phyloP scores from a whole-genome alignment of 1,284 basidiomycete species.

The Ustilago trichophora region DNA sequence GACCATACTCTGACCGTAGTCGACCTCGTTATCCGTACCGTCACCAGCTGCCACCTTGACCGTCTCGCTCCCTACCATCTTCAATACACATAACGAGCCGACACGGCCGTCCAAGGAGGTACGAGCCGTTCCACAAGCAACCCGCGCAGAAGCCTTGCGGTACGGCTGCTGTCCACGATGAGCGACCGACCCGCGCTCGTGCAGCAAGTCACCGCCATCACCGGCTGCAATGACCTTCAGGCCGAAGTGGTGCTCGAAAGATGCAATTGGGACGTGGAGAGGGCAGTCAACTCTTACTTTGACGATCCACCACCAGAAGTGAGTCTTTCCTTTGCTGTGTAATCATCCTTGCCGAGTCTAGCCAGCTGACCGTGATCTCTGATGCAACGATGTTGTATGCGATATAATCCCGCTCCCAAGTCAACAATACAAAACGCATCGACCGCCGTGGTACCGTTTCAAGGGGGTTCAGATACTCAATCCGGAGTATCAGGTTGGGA shows the following conservation, averaged over 20 bases:
- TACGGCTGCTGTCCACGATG: conserved; percentile 7
- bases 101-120: too few relatives aligned
- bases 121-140: not conserved
- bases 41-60: too few relatives aligned
- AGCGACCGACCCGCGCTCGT: conserved; percentile 15
- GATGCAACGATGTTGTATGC: too few relatives aligned
- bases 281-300: conserved; percentile 41
- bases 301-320: conserved; percentile 46
- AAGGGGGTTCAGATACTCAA: not conserved
- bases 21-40: not conserved
- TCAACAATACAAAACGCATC: conserved; percentile 11
- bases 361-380: not conserved
- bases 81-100: not conserved
- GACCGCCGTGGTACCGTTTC: conserved; percentile 18
- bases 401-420: too few relatives aligned
- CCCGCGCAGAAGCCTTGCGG: not conserved
- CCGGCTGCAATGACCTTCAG: conserved; percentile 37
- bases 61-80: not conserved
- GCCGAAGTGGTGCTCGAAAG: conserved; percentile 28
- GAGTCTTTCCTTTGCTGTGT: too few relatives aligned
- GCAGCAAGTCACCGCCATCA: conserved; percentile 38
- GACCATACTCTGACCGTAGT: not conserved
- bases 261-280: conserved; percentile 28
- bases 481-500: conserved; percentile 17
- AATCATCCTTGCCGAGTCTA: not conserved